Conservation (phyloP, 148 eudicot species). For the Beta vulgaris region DNA sequence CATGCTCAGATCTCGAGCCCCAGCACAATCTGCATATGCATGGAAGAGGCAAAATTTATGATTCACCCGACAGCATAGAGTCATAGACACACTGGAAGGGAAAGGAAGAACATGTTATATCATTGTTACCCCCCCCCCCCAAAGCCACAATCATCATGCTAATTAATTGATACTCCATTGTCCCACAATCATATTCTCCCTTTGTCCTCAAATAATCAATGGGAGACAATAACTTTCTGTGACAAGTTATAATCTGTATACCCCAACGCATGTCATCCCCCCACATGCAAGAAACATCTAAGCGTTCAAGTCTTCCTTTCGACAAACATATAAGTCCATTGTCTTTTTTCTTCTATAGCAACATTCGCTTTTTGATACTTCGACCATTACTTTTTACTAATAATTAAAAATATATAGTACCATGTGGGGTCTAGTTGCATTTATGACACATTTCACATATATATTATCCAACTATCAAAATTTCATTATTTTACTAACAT, state of each 20-base stretch:
- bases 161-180: background rate
- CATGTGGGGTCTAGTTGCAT: no score
- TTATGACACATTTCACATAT: no score
- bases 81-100: background rate
- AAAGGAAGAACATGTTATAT: background rate
- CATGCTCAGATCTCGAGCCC: slow-evolving; percentile 12
- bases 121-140: background rate
- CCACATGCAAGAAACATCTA: background rate
- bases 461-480: no score
- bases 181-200: background rate
- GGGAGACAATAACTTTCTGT: no score
- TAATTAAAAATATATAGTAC: no score
- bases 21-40: background rate
- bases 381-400: no score
- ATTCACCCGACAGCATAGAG: background rate
- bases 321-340: no score
- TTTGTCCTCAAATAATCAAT: no score
- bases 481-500: no score
- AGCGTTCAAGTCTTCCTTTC: background rate
- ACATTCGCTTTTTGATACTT: no score
- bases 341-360: background rate
- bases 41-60: background rate
- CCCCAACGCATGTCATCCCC: background rate
- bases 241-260: background rate
- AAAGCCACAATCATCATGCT: background rate